These are phyloP conservation scores for Pseudogymnoascus sp. DNA, from an alignment of 2,329 filamentous ascomycete genomes.

Conservation along the genomic window DNA sequence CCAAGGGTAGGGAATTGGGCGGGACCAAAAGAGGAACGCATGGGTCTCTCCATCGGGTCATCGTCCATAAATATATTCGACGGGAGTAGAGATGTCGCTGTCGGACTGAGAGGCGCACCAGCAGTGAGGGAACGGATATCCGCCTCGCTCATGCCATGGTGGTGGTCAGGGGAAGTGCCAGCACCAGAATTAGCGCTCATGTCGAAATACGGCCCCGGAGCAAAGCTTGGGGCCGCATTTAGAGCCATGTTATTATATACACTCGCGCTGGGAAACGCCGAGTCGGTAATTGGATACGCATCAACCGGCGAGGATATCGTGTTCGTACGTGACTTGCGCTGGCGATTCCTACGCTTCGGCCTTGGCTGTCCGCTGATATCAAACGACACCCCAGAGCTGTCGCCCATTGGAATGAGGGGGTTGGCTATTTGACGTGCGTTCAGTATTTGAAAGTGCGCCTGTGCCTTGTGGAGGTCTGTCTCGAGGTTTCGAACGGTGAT, in stretches of 20 bases:
- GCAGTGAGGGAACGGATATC: conserved; percentile 55
- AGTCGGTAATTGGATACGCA: conserved; percentile 26
- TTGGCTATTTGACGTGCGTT: conserved; percentile 22
- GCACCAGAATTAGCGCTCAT: conserved; percentile 22
- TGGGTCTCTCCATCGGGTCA: conserved; percentile 39
- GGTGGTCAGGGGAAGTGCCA: conserved; percentile 29
- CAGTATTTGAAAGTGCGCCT: conserved; percentile 15
- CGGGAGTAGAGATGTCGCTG: conserved; percentile 66
- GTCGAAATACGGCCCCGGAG: conserved; percentile 42
- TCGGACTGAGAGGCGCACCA: conserved; percentile 69
- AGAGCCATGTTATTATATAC: conserved; percentile 38
- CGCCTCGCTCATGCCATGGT: conserved; percentile 49
- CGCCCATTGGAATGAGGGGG: conserved; percentile 27
- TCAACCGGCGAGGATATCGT: conserved; percentile 28
- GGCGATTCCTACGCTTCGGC: conserved; percentile 32
- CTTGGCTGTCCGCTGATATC: conserved; percentile 26
- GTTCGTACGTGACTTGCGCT: conserved; percentile 35
- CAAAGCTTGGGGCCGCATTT: conserved; percentile 43
- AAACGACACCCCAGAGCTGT: conserved; percentile 30
- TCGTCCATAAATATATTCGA: conserved; percentile 59
- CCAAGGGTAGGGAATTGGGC: conserved; percentile 33
- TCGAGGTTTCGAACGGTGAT: conserved; percentile 23
- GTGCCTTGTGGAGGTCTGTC: conserved; percentile 18
- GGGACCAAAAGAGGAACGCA: conserved; percentile 21
- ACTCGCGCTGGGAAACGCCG: conserved; percentile 31